Percentiles rank a stretch among this genome's conserved stretches.
These are phyloP conservation scores for Candida sp. DNA, from an alignment of 1,139 yeast species.

Conservation along the genomic window DNA sequence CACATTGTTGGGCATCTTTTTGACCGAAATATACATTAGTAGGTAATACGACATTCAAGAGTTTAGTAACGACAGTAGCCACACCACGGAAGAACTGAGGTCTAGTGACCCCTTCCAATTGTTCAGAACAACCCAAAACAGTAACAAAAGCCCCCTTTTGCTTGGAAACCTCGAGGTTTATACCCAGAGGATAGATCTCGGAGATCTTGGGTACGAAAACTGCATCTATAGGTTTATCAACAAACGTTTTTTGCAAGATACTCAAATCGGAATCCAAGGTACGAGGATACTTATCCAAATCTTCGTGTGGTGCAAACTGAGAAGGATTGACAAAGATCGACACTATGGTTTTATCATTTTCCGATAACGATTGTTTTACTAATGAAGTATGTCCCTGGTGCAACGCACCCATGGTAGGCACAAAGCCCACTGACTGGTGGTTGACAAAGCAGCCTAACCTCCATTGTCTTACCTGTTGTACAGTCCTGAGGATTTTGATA, in stretches of 20 bases:
- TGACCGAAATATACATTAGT: constrained; percentile 87
- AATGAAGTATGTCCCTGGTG: constrained; percentile 68
- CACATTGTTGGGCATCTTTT: constrained; percentile 91
- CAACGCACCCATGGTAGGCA: constrained; percentile 87
- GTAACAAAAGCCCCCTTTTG: constrained; percentile 86
- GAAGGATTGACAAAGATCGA: constrained; percentile 96
- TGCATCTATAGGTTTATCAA: constrained; percentile 47
- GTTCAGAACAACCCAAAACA: constrained; percentile 81
- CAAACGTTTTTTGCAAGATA: constrained; percentile 30
- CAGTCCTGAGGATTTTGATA: constrained; percentile 44
- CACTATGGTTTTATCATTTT: constrained; percentile 71
- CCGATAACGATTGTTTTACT: constrained; percentile 43
- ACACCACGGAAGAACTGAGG: constrained; percentile 97
- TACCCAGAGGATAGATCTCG: constrained; percentile 95
- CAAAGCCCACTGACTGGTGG: constrained; percentile 58
- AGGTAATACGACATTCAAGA: constrained; percentile 76
- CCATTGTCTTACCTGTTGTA: constrained; percentile 59
- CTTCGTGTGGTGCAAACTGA: constrained; percentile 94
- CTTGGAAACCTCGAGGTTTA: constrained; percentile 53
- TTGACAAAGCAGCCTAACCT: constrained; percentile 39
- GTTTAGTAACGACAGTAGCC: constrained; percentile 87
- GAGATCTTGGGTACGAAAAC: constrained; percentile 77
- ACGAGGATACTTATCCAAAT: constrained; percentile 82
- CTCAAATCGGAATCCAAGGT: constrained; percentile 66
- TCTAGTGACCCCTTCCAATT: constrained; percentile 80